phyloP scores from a whole-genome alignment of 2,329 filamentous ascomycete species.

The Cladophialophora exuberans region DNA sequence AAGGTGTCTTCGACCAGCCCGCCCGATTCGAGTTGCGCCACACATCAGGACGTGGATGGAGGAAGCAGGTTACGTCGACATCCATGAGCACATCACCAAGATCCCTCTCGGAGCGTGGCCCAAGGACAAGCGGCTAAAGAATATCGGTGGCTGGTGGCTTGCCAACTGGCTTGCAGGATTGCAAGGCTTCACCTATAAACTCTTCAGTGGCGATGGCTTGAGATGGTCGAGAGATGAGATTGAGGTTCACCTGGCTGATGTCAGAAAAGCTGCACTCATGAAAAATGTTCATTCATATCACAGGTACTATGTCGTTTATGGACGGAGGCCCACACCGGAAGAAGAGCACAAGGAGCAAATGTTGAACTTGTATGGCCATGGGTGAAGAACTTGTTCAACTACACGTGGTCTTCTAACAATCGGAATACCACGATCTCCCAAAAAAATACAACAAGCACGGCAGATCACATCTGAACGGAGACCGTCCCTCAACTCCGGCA shows the following conservation, averaged over 20 bases:
- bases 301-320: conserved; percentile 44
- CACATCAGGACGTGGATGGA: conserved; percentile 58
- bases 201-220: conserved; percentile 41
- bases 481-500: too few relatives aligned
- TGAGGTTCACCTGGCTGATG: conserved; percentile 50
- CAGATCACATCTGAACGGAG: too few relatives aligned
- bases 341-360: conserved; percentile 32
- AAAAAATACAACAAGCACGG: too few relatives aligned
- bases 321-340: conserved; percentile 31
- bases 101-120: conserved; percentile 59
- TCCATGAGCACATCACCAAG: conserved; percentile 57
- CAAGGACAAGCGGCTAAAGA: conserved; percentile 49
- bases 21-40: conserved; percentile 57
- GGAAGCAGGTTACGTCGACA: conserved; percentile 61
- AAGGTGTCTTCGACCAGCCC: conserved; percentile 44
- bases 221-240: conserved; percentile 51
- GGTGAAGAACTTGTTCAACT: too few relatives aligned
- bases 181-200: conserved; percentile 49
- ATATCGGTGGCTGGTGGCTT: conserved; percentile 55
- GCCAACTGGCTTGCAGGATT: conserved; percentile 50
- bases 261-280: conserved; percentile 46
- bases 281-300: conserved; percentile 47
- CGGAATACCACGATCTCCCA: too few relatives aligned
- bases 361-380: conserved; percentile 13
- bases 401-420: too few relatives aligned